Conservation (phyloP, 2,329 filamentous ascomycete species). For the Apiospora arundinis region DNA sequence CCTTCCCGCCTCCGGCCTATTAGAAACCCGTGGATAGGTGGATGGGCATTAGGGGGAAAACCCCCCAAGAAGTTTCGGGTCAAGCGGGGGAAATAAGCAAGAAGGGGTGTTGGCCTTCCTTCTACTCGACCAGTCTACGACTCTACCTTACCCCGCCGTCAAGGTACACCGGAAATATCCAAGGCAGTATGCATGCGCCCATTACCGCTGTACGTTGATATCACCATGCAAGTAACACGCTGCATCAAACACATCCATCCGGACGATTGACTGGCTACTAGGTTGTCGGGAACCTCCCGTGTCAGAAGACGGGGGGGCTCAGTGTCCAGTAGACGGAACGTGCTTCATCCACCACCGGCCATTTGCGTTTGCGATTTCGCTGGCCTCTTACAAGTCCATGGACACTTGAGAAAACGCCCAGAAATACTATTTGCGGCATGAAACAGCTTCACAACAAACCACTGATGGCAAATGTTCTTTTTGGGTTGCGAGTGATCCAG, state of each 20-base stretch:
- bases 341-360: not conserved
- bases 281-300: slow-evolving; percentile 9
- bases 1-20: not conserved
- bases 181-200: slow-evolving; percentile 1
- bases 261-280: not conserved
- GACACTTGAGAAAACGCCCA: slow-evolving; percentile 7
- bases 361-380: not conserved
- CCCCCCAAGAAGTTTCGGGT: slow-evolving; percentile 15
- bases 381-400: not conserved
- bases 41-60: slow-evolving; percentile 1
- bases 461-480: not conserved
- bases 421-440: slow-evolving; percentile 17
- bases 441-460: slow-evolving; percentile 17
- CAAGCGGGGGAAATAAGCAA: slow-evolving; percentile 18
- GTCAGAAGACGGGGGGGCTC: not conserved
- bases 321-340: slow-evolving; percentile 11
- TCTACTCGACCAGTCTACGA: too few relatives aligned
- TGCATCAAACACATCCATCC: not conserved
- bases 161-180: slow-evolving; percentile 6
- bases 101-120: not conserved
- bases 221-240: not conserved
- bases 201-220: not conserved
- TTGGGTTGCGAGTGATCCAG: slow-evolving; percentile 1
- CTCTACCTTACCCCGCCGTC: slow-evolving; percentile 1
- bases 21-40: not conserved